Evolutionary conservation across 202 grass and related monocot genomes (phyloP).

Genomic region (Brachypodium distachyon): DNA sequence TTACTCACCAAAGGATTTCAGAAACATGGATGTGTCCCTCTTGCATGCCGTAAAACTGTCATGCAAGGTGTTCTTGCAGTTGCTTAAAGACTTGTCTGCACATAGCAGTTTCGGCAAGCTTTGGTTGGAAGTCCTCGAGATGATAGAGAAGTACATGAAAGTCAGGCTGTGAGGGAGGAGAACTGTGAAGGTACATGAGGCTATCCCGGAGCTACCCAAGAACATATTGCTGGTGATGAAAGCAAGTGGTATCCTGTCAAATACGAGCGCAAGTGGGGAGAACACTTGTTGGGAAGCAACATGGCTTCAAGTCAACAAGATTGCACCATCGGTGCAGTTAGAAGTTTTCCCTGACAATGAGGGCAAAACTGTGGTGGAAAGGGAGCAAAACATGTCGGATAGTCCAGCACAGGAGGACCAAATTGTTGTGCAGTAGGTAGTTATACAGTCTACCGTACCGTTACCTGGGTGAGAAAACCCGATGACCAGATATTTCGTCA

Average conservation of each 20-base stretch:
- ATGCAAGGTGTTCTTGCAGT: conserved; percentile 87
- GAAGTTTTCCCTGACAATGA: conserved; percentile 66
- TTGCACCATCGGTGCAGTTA: conserved; percentile 49
- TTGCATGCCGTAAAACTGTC: conserved; percentile 77
- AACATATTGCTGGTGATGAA: conserved; percentile 92
- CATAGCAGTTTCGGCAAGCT: conserved; percentile 65
- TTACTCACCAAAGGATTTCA: conserved; percentile 83
- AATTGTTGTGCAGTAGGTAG: conserved; percentile 9
- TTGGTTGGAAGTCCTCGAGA: conserved; percentile 80
- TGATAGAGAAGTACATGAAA: conserved; percentile 83
- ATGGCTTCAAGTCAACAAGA: conserved; percentile 72
- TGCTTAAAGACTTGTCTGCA: conserved; percentile 64
- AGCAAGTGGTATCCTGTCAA: conserved; percentile 61
- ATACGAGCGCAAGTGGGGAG: conserved; percentile 25
- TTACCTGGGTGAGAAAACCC: background rate
- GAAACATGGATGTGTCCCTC: conserved; percentile 93
- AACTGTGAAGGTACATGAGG: conserved; percentile 85
- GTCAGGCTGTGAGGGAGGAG: conserved; percentile 78
- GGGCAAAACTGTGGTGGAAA: background rate
- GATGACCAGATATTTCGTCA: background rate
- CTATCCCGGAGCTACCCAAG: conserved; percentile 85
- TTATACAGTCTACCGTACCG: background rate
- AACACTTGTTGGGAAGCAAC: conserved; percentile 85
- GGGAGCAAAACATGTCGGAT: conserved; percentile 22
- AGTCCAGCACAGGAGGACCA: conserved; percentile 5